Evolutionary conservation across 1,284 basidiomycete genomes (phyloP).

Genomic region (Ceratobasidium sp.): DNA sequence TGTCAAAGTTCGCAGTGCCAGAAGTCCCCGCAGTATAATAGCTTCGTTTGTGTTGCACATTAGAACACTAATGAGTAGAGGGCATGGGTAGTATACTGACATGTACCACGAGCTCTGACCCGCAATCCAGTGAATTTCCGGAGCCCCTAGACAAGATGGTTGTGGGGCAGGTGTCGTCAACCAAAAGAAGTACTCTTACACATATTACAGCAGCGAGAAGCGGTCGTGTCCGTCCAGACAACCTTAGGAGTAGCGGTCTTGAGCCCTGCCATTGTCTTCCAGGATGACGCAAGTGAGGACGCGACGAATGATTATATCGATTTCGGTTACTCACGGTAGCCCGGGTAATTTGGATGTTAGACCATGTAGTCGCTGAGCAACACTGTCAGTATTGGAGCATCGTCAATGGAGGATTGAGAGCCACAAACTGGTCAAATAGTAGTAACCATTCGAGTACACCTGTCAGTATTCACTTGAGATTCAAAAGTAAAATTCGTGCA

Average conservation of each 20-base stretch:
- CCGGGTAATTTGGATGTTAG: constrained; percentile 58
- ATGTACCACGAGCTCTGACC: constrained; percentile 45
- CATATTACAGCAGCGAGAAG: constrained; percentile 59
- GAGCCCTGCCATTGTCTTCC: constrained; percentile 55
- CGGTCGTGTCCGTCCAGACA: constrained; percentile 57
- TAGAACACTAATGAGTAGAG: neutral
- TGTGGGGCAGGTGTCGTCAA: neutral
- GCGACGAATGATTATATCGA: neutral
- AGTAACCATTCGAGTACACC: constrained; percentile 30
- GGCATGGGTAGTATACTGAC: constrained; percentile 2
- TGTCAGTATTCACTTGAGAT: no score
- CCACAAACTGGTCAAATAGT: constrained; percentile 16
- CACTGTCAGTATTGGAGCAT: no score
- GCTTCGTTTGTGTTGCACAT: constrained; percentile 47
- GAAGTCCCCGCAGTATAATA: constrained; percentile 59
- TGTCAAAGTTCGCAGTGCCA: constrained; percentile 57
- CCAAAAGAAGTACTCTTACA: constrained; percentile 51
- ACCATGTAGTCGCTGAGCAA: constrained; percentile 58
- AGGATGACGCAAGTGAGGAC: no score
- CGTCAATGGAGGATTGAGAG: no score
- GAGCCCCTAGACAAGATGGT: constrained; percentile 35
- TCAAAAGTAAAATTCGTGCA: no score
- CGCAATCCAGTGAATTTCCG: constrained; percentile 43
- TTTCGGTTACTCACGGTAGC: constrained; percentile 49
- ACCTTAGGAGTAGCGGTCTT: constrained; percentile 58